Conservation (phyloP, 2,329 filamentous ascomycete species). For the Neopestalotiopsis clavispora region DNA sequence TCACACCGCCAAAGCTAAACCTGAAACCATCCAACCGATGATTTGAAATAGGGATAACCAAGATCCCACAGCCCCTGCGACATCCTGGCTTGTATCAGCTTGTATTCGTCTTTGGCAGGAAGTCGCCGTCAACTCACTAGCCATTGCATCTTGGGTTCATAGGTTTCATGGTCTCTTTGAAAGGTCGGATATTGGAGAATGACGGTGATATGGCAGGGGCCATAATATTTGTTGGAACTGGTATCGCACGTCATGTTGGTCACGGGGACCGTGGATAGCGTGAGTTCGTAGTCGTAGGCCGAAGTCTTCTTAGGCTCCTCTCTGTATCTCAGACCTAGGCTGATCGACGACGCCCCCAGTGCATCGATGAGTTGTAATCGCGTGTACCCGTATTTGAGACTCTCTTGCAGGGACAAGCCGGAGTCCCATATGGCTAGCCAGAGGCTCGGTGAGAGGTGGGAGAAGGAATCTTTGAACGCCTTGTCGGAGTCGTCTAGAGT, state of each 20-base stretch:
- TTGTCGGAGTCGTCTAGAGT: background rate
- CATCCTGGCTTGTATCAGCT: too few species aligned
- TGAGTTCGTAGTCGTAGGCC: constrained; percentile 14
- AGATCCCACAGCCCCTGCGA: constrained; percentile 9
- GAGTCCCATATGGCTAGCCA: constrained; percentile 14
- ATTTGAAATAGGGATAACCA: constrained; percentile 17
- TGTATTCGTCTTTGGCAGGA: too few species aligned
- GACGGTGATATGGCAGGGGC: background rate
- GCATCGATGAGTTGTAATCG: constrained; percentile 9
- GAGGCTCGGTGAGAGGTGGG: background rate
- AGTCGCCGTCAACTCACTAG: too few species aligned
- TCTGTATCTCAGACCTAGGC: background rate
- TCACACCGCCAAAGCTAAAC: background rate
- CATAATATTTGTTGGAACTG: background rate
- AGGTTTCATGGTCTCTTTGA: too few species aligned
- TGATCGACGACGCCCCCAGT: constrained; percentile 1
- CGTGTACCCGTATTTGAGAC: constrained; percentile 8
- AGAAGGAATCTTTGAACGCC: constrained; percentile 7
- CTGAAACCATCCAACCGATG: constrained; percentile 5
- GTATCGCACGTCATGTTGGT: background rate
- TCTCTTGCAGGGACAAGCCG: background rate
- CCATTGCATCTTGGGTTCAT: too few species aligned
- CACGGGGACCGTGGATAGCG: background rate
- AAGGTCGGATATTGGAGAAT: background rate
- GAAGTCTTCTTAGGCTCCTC: background rate